Percentiles rank a stretch among this genome's conserved stretches.
These are phyloP conservation scores for Yamagishiella unicocca DNA, from an alignment of 139 green algal genomes.

Conservation along the genomic window DNA sequence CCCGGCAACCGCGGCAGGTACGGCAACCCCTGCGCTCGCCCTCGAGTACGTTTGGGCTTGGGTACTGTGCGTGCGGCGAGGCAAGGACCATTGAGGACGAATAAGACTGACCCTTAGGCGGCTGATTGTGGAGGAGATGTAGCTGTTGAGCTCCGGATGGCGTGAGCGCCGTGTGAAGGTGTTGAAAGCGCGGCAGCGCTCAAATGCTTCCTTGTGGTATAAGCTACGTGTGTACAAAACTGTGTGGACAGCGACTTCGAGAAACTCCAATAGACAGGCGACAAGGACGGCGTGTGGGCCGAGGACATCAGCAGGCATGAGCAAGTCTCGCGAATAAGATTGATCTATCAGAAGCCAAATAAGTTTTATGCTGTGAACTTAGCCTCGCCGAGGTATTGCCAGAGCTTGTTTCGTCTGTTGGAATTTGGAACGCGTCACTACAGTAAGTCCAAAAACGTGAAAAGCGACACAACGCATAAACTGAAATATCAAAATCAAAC, in stretches of 20 bases:
- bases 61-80: neutral
- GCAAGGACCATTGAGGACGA: too few relatives aligned
- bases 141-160: slow-evolving; percentile 61
- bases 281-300: neutral
- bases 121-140: slow-evolving; percentile 52
- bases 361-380: too few relatives aligned
- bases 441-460: too few relatives aligned
- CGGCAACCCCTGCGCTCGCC: too few relatives aligned
- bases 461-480: too few relatives aligned
- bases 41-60: too few relatives aligned
- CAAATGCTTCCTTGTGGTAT: slow-evolving; percentile 59
- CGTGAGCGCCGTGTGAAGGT: slow-evolving; percentile 46
- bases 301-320: neutral
- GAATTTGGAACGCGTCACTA: too few relatives aligned
- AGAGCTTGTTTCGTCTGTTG: too few relatives aligned
- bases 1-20: too few relatives aligned
- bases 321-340: neutral
- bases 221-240: slow-evolving; percentile 37
- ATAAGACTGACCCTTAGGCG: slow-evolving; percentile 34
- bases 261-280: slow-evolving; percentile 56
- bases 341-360: too few relatives aligned
- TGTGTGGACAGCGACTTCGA: slow-evolving; percentile 62
- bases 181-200: slow-evolving; percentile 46
- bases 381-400: too few relatives aligned
- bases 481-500: too few relatives aligned